Base-by-base conservation (phyloP, 768 basidiomycete genomes). In the Austroboletus eburneus region DNA sequence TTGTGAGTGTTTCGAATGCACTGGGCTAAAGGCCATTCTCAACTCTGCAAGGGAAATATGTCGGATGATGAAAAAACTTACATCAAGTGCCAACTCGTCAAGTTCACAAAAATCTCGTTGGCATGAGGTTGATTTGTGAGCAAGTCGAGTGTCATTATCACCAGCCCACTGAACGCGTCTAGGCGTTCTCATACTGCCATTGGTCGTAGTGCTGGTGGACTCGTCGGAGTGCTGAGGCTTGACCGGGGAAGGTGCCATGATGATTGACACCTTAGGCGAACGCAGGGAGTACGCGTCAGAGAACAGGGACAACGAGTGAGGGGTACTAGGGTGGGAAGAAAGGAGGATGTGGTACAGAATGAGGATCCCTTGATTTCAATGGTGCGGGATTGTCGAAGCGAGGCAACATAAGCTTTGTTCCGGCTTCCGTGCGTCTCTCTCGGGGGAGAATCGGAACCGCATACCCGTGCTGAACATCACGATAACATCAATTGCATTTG, bases 41-140 rank as follows among this genome's bases (percentile, higher is more conserved):
- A 43, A 56, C 23, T 23, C 16, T 1, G 17, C n/a, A 36, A 34
- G 2, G 2, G 16, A 29, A 36, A 13, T 2, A 14, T n/a, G 20
- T 27, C 10, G 25, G 25, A 0, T 21, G 25, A 21, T n/a, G 10
- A 30, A 33, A 32, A 7, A 43, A 62, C 80, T 25, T 56, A 83
- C 82, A 53, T 82, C 71, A 24, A 74, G 53, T 1, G 71, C 81
- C 38, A 72, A 65, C 61, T 80, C 77, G 55, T 83, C 81, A 24
- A 83, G 65, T 21, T 68, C 72, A 43, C 74, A 72, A 17, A 63
- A 52, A n/a, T 49, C 52, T 22, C 25, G 24, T 27, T 29, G 56
- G 18, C 54, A 43, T 3, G 48, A 58, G 20, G 35, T 5, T 4
- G 38, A 45, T 18, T 32, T 18, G 9, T 43, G 21, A 24, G 61